Evolutionary conservation across 2,329 filamentous ascomycete species (phyloP).

Genomic region (Fusarium tanahbumbuense): DNA sequence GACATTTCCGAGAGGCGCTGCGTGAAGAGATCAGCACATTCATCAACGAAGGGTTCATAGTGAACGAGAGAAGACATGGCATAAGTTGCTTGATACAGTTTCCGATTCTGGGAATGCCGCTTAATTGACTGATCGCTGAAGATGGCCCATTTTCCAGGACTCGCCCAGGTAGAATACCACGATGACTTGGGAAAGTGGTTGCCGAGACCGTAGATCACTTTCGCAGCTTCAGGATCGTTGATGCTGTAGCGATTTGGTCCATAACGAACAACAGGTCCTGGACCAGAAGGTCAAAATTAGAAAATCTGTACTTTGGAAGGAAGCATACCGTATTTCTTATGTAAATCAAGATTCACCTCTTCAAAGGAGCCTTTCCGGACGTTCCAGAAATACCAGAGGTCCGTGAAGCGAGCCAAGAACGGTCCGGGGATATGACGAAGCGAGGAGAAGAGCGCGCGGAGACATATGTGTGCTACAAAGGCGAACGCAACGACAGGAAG

Average conservation of each 20-base stretch:
- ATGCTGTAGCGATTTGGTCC: conserved; percentile 21
- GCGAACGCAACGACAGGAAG: background rate
- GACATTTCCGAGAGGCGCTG: conserved; percentile 15
- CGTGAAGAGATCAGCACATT: conserved; percentile 22
- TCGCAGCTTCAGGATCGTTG: conserved; percentile 16
- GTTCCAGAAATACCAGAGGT: conserved; percentile 18
- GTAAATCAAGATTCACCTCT: conserved; percentile 3
- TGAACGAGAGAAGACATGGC: conserved; percentile 30
- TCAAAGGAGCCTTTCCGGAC: conserved; percentile 20
- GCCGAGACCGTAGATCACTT: conserved; percentile 24
- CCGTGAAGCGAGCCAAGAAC: background rate
- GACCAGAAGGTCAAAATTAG: accelerated
- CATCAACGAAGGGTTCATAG: conserved; percentile 24
- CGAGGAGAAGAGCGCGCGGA: background rate
- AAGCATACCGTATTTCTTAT: conserved; percentile 1
- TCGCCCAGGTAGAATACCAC: conserved; percentile 13
- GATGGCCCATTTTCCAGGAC: conserved; percentile 3
- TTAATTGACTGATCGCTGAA: conserved; percentile 20
- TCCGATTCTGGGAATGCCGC: conserved; percentile 8
- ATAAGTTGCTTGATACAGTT: conserved; percentile 27
- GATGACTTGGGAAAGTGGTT: conserved; percentile 29
- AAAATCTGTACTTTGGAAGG: accelerated
- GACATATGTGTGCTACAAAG: background rate
- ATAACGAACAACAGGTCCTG: conserved; percentile 8
- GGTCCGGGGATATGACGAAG: conserved; percentile 1